Conservation (phyloP, 129 eudicot species). For the Ambrosia artemisiifolia region DNA sequence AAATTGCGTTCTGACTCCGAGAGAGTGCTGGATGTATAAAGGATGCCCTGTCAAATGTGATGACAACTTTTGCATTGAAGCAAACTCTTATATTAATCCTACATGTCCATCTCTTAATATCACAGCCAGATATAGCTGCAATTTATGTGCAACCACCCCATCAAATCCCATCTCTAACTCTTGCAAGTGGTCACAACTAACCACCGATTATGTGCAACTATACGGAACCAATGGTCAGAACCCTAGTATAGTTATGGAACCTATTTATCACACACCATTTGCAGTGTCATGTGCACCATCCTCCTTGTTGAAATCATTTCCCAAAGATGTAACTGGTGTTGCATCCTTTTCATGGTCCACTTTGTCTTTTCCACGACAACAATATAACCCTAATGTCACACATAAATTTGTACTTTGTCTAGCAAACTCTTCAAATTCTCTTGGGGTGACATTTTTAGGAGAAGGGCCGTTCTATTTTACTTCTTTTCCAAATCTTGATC, state of each 20-base stretch:
- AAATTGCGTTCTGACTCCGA: background rate
- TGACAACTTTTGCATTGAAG: constrained; percentile 23
- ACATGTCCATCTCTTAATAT: constrained; percentile 9
- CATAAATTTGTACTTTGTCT: constrained; percentile 43
- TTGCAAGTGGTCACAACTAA: no score
- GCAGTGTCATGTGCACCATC: background rate
- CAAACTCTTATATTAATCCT: constrained; percentile 24
- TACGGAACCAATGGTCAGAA: no score
- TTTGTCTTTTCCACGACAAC: constrained; percentile 35
- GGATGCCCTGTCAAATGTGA: constrained; percentile 28
- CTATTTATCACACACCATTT: background rate
- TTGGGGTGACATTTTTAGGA: constrained; percentile 41
- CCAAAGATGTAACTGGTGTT: constrained; percentile 28
- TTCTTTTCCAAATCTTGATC: constrained; percentile 25
- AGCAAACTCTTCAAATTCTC: constrained; percentile 12
- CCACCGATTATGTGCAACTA: no score
- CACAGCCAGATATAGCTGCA: background rate
- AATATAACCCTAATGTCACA: background rate
- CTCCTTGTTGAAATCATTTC: constrained; percentile 26
- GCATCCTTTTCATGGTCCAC: constrained; percentile 35
- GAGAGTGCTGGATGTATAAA: background rate
- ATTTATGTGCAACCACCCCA: no score
- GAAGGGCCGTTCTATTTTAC: constrained; percentile 33
- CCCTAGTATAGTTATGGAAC: background rate
- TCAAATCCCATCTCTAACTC: no score